Evolutionary conservation across 176 grass and related monocot species (phyloP).

Genomic region (Phoenix roebelenii): DNA sequence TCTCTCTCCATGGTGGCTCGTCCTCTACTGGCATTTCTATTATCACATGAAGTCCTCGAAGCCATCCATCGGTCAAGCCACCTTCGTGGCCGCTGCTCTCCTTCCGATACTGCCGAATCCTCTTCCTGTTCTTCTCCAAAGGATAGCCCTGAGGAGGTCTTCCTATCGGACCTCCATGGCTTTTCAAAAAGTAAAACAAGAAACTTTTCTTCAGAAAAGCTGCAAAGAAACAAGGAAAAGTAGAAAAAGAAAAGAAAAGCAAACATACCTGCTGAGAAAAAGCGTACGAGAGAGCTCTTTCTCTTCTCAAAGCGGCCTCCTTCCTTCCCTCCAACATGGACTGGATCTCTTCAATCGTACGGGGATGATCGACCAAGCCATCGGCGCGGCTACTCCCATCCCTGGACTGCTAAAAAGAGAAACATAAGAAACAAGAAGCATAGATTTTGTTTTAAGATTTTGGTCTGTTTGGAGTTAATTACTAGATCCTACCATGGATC

Average conservation of each 20-base stretch:
- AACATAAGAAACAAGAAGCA: no score
- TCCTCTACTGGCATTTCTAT: slow-evolving; percentile 35
- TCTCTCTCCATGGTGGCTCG: slow-evolving; percentile 62
- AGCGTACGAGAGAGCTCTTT: slow-evolving; percentile 84
- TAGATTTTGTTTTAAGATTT: no score
- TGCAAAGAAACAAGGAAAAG: no score
- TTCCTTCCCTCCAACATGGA: slow-evolving; percentile 68
- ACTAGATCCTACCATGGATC: slow-evolving; percentile 40
- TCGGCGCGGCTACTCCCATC: slow-evolving; percentile 84
- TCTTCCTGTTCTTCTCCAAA: slow-evolving; percentile 42
- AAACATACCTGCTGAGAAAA: slow-evolving; percentile 73
- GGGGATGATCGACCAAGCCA: slow-evolving; percentile 72
- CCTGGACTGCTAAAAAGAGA: slow-evolving; percentile 30
- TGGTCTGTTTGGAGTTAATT: no score
- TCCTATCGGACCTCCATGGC: slow-evolving; percentile 20
- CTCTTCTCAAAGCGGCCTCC: slow-evolving; percentile 74
- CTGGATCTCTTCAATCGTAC: slow-evolving; percentile 89
- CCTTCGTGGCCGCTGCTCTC: slow-evolving; percentile 25
- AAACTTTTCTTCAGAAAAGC: no score
- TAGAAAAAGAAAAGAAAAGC: no score
- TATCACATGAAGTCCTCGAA: slow-evolving; percentile 80
- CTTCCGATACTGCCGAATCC: slow-evolving; percentile 17
- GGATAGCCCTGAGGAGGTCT: slow-evolving; percentile 28
- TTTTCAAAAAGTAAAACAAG: no score
- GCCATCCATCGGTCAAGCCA: slow-evolving; percentile 88